A percentile compares a stretch with the other conserved stretches of the same genome.
Conservation (phyloP, 2,329 filamentous ascomycete species). For the Colletotrichum sp. region DNA sequence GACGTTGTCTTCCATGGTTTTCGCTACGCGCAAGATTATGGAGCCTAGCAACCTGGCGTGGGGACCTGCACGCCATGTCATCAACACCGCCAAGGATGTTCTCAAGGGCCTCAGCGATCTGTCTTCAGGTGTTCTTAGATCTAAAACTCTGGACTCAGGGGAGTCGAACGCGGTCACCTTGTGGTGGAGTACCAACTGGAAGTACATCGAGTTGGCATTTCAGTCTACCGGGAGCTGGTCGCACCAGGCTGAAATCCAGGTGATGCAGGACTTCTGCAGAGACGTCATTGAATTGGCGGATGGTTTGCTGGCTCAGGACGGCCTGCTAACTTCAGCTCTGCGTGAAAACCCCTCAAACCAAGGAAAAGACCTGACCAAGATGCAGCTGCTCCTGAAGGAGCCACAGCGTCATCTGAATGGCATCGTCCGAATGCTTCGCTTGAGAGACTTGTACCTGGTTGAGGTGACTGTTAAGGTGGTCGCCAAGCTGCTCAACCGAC, state of each 20-base stretch:
- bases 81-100: conserved; percentile 63
- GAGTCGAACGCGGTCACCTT: conserved; percentile 72
- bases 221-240: conserved; percentile 83
- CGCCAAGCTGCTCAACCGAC: conserved; percentile 79
- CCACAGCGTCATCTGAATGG: conserved; percentile 69
- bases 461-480: conserved; percentile 82
- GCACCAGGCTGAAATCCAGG: conserved; percentile 71
- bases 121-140: conserved; percentile 59
- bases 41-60: conserved; percentile 50
- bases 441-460: conserved; percentile 87
- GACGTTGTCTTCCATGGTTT: conserved; percentile 49
- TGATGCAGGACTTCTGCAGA: conserved; percentile 92
- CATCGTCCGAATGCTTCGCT: conserved; percentile 86
- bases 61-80: conserved; percentile 61
- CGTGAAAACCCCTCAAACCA: conserved; percentile 38
- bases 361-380: conserved; percentile 42
- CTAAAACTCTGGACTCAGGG: conserved; percentile 59
- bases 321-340: conserved; percentile 78
- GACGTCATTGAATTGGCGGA: conserved; percentile 96
- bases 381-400: conserved; percentile 60
- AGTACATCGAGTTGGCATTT: conserved; percentile 80
- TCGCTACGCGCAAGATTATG: conserved; percentile 31
- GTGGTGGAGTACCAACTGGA: conserved; percentile 89
- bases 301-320: conserved; percentile 82
- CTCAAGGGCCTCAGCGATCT: conserved; percentile 62